A percentile compares a stretch with the other conserved stretches of the same genome.
These are phyloP conservation scores for Ophiostoma novo-ulmi DNA, from an alignment of 2,329 filamentous ascomycete genomes.

Conservation along the genomic window DNA sequence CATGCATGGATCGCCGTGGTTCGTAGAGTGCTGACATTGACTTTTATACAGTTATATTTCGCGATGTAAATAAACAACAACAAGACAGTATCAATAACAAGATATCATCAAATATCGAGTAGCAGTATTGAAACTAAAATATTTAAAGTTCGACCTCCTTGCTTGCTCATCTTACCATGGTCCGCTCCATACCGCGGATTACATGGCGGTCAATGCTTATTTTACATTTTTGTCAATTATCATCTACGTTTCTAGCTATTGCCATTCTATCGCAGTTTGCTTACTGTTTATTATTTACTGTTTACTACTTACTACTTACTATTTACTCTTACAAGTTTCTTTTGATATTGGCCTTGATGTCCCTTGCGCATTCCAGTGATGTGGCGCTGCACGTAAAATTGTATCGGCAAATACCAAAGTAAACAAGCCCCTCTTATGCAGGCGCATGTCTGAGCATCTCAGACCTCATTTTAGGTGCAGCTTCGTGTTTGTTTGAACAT, in stretches of 20 bases:
- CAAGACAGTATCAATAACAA: background rate
- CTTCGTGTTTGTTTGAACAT: background rate
- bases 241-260: too few species aligned
- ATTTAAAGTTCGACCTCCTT: background rate
- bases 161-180: constrained; percentile 9
- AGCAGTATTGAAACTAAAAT: background rate
- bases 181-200: background rate
- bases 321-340: background rate
- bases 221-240: background rate
- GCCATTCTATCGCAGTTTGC: too few species aligned
- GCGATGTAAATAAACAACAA: constrained; percentile 1
- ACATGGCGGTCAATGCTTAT: background rate
- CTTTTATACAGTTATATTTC: background rate
- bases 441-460: background rate
- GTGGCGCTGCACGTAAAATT: constrained; percentile 16
- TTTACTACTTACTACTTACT: background rate
- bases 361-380: constrained; percentile 19
- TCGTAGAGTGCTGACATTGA: background rate
- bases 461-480: background rate
- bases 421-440: constrained; percentile 2
- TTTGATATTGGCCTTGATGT: background rate
- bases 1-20: background rate
- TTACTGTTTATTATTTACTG: background rate
- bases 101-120: background rate
- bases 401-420: background rate